A percentile compares a stretch with the other conserved stretches of the same genome.
These are phyloP conservation scores for Pistacia atlantica DNA, from an alignment of 345 rosid genomes.

Conservation along the genomic window DNA sequence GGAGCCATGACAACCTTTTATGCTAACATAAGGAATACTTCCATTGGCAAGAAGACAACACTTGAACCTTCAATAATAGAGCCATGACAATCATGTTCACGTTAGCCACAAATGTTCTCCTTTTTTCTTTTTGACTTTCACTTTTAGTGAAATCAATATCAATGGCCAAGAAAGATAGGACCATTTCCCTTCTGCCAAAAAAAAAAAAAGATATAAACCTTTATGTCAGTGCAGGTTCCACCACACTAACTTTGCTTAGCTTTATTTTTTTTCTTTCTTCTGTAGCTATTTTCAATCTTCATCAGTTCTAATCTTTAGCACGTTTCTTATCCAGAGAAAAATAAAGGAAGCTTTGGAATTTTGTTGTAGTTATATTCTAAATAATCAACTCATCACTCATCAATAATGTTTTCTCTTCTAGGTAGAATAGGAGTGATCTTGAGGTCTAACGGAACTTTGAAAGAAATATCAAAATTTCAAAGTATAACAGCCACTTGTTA, in stretches of 20 bases:
- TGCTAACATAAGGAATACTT: background rate
- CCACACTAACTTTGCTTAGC: background rate
- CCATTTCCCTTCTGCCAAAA: background rate
- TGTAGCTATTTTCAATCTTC: background rate
- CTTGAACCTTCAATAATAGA: background rate
- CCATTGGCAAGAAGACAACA: background rate
- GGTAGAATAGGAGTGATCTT: background rate
- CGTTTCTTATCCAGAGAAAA: background rate
- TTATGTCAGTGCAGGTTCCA: background rate
- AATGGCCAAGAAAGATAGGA: background rate
- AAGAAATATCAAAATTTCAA: background rate
- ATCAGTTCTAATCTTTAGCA: background rate
- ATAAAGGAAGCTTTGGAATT: background rate
- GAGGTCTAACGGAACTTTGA: background rate
- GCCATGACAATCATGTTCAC: background rate
- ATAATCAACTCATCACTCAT: background rate
- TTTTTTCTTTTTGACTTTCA: background rate
- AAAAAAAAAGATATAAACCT: background rate
- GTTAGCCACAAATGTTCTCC: too few species aligned
- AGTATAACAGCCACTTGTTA: too few species aligned
- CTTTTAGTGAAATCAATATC: background rate
- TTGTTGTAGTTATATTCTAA: background rate
- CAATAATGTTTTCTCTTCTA: background rate
- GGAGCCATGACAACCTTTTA: background rate
- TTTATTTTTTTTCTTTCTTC: background rate